Evolutionary conservation across 495 filamentous ascomycete species (phyloP), one percentile per base, ranked within the genome.

Genomic region (Neohortaea acidophila): DNA sequence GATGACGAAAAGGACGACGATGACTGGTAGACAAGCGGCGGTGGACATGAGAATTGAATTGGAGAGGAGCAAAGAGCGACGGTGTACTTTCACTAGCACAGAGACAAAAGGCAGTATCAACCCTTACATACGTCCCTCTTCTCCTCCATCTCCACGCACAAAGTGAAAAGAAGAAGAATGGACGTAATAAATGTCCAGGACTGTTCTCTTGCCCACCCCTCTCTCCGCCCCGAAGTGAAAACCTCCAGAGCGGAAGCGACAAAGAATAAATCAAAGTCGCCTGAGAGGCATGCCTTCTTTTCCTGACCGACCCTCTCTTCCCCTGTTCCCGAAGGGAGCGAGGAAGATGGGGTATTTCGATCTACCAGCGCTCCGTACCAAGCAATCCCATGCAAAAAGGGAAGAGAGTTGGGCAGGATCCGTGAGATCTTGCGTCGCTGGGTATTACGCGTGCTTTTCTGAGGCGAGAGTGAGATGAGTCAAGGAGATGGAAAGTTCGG

Each of bases 201-300:
- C 53, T n/a, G 67, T 79, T 81, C 74, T 80, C 73, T 76, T 77
- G 75, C 77, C 71, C 64, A 59, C 61, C 63, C 68, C 59, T 68
- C 77, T 79, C 58, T 11, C 39, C 26, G 25, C 23, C 27, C 33
- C n/a, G n/a, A n/a, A n/a, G n/a, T n/a, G n/a, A n/a, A n/a, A n/a
- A n/a, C n/a, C n/a, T n/a, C n/a, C n/a, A n/a, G n/a, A n/a, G n/a
- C n/a, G n/a, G n/a, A n/a, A n/a, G n/a, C n/a, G n/a, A n/a, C n/a
- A n/a, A n/a, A n/a, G n/a, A n/a, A n/a, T n/a, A n/a, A n/a, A 15
- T 5, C 13, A 34, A 23, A 39, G 18, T 20, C 17, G 32, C 32
- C 32, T 5, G 67, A 63, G 64, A 72, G 58, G 59, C 63, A 55
- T 70, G 22, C 38, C 38, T 40, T 40, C 38, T 40, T 6, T 34